Evolutionary conservation across 257 asterid genomes (phyloP), one percentile per base, ranked within the genome.

Genomic region (Scutellaria galericulata): DNA sequence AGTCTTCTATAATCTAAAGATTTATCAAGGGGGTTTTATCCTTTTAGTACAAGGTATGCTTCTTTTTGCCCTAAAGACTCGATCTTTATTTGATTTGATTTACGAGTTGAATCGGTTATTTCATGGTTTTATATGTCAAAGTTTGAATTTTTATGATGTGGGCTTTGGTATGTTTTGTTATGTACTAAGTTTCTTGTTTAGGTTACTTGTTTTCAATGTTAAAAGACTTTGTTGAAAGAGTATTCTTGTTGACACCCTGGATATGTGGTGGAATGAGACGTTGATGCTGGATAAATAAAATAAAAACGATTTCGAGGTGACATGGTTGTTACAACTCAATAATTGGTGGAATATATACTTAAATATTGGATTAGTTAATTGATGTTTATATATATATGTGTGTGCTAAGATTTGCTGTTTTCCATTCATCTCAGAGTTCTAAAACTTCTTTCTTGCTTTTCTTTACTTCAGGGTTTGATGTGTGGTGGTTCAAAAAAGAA

Each of bases 381-480:
- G 18, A 35, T 50, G 40, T 20, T 22, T 46, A 22, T 44, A 9
- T 45, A 35, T 50, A 24, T 20, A 39, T 46, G n/a, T 44, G 9
- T 45, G 2, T 64, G 57, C 35, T 40, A 73, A 31, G 55, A 53
- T 73, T 62, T 41, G 77, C 6, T 63, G 79, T 51, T 69, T 64
- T 6, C 61, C 53, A 77, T 31, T 31, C 37, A 31, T 31, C 37
- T 4, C 5, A 31, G 37, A 31, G 37, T 31, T 31, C 37, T 31
- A 31, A 2, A 78, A 44, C 48, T 74, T 70, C 35, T 48, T 10
- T 41, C 5, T 51, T 66, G 31, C 53, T 20, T 70, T 57, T 4
- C 64, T 68, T 11, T 81, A 24, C 70, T 82, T 76, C 87, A 88
- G 93, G 84, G 46, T 67, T 70, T 82, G 66, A 78, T 87, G 87